Conservation (phyloP, 148 eudicot genomes). For the Rhododendron simsii region DNA sequence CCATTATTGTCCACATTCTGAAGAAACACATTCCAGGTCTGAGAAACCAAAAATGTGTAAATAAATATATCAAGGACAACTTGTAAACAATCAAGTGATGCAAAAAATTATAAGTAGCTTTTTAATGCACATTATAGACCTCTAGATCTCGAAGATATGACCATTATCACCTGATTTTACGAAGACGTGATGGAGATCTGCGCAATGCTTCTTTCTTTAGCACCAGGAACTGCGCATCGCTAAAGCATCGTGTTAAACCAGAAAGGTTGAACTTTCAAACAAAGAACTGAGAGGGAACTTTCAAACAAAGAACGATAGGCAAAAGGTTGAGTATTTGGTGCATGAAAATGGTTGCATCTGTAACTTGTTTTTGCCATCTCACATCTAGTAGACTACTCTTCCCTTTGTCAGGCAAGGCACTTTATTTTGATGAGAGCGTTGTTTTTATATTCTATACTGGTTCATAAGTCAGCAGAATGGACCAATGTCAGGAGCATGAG, state of each 20-base stretch:
- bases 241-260: background rate
- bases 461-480: background rate
- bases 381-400: background rate
- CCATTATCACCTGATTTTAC: no score
- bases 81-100: background rate
- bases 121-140: background rate
- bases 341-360: background rate
- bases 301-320: background rate
- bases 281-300: no score
- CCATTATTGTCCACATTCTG: background rate
- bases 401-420: no score
- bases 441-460: background rate
- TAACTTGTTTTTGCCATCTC: background rate
- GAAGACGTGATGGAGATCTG: no score
- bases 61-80: background rate
- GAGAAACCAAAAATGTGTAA: background rate
- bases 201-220: no score
- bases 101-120: background rate
- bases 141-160: no score
- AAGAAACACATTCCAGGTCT: background rate
- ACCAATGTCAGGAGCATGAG: background rate
- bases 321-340: background rate
- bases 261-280: background rate
- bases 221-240: background rate
- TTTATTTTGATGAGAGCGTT: background rate